These are phyloP conservation scores for Fragaria ananassa DNA, from an alignment of 306 rosid genomes.

Conservation along the genomic window DNA sequence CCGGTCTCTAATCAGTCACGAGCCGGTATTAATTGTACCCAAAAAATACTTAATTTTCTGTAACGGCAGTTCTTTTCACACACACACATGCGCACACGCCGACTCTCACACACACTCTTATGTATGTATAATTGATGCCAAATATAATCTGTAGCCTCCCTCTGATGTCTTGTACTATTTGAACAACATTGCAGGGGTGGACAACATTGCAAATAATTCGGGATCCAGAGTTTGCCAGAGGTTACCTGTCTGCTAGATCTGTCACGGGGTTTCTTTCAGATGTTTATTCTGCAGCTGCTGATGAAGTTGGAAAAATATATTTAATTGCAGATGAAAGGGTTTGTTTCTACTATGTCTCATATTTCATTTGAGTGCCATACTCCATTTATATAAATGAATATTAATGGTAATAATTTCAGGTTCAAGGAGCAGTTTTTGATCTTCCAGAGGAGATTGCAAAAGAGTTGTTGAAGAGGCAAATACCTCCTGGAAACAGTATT, in stretches of 20 bases:
- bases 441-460: conserved; percentile 93
- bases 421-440: conserved; percentile 96
- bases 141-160: not conserved
- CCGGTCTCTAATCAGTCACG: conserved; percentile 79
- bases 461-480: conserved; percentile 63
- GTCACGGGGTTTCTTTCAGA: conserved; percentile 96
- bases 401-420: conserved; percentile 47
- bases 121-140: not conserved
- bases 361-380: conserved; percentile 11
- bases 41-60: not conserved
- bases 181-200: conserved; percentile 73
- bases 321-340: conserved; percentile 93
- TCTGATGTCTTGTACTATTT: conserved; percentile 19
- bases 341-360: conserved; percentile 28
- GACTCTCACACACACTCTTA: not conserved
- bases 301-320: conserved; percentile 86
- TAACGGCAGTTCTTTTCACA: not conserved
- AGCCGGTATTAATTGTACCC: conserved; percentile 51
- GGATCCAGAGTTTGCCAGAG: conserved; percentile 61
- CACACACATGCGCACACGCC: too few relatives aligned
- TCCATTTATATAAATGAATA: conserved; percentile 14
- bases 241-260: conserved; percentile 82
- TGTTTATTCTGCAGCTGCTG: conserved; percentile 87
- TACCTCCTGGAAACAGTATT: conserved; percentile 75
- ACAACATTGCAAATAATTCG: conserved; percentile 73